Percentiles rank a stretch among this genome's conserved stretches.
Evolutionary conservation across 306 rosid genomes (phyloP).

Genomic region (Comarum palustre): DNA sequence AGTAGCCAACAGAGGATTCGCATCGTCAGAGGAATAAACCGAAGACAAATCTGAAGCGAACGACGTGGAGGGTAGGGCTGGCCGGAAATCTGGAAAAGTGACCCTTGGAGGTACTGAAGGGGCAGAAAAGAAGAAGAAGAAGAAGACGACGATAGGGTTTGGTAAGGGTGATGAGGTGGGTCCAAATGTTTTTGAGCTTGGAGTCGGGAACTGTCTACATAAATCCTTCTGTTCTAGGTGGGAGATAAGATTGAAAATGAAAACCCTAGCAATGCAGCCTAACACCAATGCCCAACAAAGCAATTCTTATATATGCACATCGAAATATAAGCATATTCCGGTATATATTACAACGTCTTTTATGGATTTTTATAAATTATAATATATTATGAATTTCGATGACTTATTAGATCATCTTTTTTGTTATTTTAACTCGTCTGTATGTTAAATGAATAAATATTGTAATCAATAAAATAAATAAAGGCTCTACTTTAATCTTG

Average conservation of each 20-base stretch:
- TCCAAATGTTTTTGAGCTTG: neutral
- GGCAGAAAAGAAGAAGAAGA: constrained; percentile 18
- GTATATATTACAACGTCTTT: no score
- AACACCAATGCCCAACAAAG: no score
- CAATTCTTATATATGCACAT: no score
- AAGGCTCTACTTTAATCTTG: no score
- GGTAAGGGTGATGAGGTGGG: neutral
- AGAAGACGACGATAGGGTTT: neutral
- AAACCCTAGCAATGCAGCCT: no score
- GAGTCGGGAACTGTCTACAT: neutral
- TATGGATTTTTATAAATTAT: neutral
- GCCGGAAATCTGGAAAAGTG: constrained; percentile 39
- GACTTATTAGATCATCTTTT: neutral
- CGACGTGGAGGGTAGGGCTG: no score
- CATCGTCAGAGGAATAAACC: constrained; percentile 23
- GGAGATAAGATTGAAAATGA: no score
- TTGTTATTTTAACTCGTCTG: neutral
- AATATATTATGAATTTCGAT: neutral
- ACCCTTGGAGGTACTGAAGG: constrained; percentile 47
- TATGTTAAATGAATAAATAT: neutral
- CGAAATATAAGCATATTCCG: no score
- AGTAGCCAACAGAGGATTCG: constrained; percentile 9
- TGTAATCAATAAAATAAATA: neutral
- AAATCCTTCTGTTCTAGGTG: neutral
- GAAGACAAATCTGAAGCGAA: no score